Evolutionary conservation across 1,284 basidiomycete genomes (phyloP).

Genomic region (Ceratobasidium sp.): DNA sequence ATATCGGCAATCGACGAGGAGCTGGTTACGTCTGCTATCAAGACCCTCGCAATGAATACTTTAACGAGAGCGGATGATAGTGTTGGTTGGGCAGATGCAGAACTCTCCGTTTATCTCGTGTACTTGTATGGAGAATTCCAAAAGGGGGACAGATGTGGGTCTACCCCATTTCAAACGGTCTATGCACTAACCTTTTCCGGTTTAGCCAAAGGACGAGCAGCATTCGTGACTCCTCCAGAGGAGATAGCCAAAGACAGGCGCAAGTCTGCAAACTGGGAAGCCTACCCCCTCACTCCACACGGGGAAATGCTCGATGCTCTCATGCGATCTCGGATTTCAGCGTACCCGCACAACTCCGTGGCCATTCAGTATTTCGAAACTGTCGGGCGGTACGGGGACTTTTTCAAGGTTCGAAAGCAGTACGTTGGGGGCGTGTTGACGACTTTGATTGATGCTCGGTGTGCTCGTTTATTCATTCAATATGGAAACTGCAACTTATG

Average conservation of each 20-base stretch:
- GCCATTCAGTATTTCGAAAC: constrained; percentile 94
- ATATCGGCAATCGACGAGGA: constrained; percentile 80
- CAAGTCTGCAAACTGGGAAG: constrained; percentile 56
- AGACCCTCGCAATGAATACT: constrained; percentile 72
- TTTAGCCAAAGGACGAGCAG: constrained; percentile 66
- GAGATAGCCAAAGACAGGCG: constrained; percentile 67
- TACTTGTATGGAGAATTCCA: constrained; percentile 90
- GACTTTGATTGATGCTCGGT: constrained; percentile 86
- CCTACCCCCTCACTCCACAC: constrained; percentile 80
- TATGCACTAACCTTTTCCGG: constrained; percentile 43
- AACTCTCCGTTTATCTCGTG: constrained; percentile 88
- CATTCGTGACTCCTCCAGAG: constrained; percentile 71
- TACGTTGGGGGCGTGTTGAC: constrained; percentile 85
- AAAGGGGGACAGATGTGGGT: constrained; percentile 39
- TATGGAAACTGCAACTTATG: neutral
- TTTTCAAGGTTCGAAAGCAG: constrained; percentile 90
- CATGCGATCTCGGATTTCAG: constrained; percentile 80
- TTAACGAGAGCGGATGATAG: constrained; percentile 60
- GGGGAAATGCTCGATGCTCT: constrained; percentile 89
- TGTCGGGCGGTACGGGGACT: constrained; percentile 88
- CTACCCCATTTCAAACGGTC: constrained; percentile 54
- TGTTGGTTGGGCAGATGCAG: constrained; percentile 91
- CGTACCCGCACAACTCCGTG: constrained; percentile 87
- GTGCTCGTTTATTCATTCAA: constrained; percentile 47
- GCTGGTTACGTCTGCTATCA: constrained; percentile 75